A percentile compares a stretch with the other conserved stretches of the same genome.
Conservation (phyloP, 441 rosid species). For the Erodium moschatum region DNA sequence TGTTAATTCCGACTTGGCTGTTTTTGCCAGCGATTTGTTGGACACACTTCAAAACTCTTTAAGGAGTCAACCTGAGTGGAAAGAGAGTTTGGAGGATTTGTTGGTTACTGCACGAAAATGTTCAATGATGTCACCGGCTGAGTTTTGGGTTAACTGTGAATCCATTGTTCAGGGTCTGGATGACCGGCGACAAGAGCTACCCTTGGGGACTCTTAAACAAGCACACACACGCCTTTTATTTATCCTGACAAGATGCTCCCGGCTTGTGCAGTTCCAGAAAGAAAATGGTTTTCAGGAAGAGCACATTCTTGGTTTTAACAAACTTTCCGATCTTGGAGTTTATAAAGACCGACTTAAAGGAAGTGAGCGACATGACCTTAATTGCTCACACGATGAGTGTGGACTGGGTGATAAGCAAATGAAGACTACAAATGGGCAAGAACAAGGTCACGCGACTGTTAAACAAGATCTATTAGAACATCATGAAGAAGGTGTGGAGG, state of each 20-base stretch:
- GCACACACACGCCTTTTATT: constrained; percentile 89
- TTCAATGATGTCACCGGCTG: constrained; percentile 69
- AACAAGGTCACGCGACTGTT: constrained; percentile 24
- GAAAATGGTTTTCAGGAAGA: constrained; percentile 80
- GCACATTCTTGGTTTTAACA: constrained; percentile 69
- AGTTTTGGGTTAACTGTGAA: constrained; percentile 89
- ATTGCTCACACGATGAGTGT: constrained; percentile 40
- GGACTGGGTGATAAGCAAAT: constrained; percentile 37
- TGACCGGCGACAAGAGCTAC: constrained; percentile 86
- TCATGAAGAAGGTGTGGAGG: constrained; percentile 32
- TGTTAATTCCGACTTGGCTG: constrained; percentile 78
- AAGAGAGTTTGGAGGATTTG: constrained; percentile 70
- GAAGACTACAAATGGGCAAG: constrained; percentile 31
- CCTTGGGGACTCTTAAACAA: constrained; percentile 84
- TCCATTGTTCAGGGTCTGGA: constrained; percentile 77
- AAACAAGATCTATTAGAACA: constrained; percentile 38
- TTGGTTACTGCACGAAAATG: constrained; percentile 66
- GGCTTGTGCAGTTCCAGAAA: constrained; percentile 94
- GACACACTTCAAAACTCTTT: constrained; percentile 60
- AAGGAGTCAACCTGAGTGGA: constrained; percentile 64
- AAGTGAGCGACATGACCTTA: constrained; percentile 42
- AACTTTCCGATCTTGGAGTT: constrained; percentile 87
- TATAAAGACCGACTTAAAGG: constrained; percentile 65
- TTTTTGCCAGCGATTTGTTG: constrained; percentile 86
- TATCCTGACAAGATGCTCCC: constrained; percentile 86